Conservation (phyloP, 2,329 filamentous ascomycete species). For the Nothopassalora personata region DNA sequence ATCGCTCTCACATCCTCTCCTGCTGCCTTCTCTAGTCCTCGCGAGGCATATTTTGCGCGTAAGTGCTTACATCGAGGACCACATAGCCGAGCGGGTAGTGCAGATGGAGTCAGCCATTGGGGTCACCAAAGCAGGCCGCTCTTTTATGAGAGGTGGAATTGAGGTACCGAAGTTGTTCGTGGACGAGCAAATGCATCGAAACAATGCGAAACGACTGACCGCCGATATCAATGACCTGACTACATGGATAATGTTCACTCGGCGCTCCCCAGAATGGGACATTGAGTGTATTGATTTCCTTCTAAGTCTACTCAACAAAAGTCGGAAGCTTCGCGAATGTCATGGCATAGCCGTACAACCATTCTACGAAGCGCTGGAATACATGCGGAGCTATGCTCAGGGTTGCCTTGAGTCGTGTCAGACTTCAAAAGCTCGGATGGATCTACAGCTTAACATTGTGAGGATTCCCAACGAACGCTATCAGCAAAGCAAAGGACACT, state of each 20-base stretch:
- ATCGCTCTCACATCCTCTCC: conserved; percentile 5
- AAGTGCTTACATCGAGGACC: conserved; percentile 1
- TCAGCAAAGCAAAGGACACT: neutral
- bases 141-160: neutral
- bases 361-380: conserved; percentile 7
- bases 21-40: conserved; percentile 10
- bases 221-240: conserved; percentile 13
- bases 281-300: conserved; percentile 5
- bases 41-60: conserved; percentile 2
- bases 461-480: neutral
- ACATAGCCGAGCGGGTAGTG: conserved; percentile 4
- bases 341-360: neutral
- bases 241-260: conserved; percentile 9
- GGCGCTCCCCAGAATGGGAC: conserved; percentile 14
- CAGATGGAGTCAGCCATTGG: conserved; percentile 10
- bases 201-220: conserved; percentile 8
- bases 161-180: conserved; percentile 5
- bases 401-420: conserved; percentile 1
- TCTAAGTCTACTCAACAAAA: neutral
- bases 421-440: conserved; percentile 5
- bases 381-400: conserved; percentile 7
- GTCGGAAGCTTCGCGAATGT: neutral
- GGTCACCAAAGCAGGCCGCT: conserved; percentile 12
- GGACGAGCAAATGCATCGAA: conserved; percentile 6
- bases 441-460: conserved; percentile 16